phyloP scores from a whole-genome alignment of 768 basidiomycete genomes.

The Leucosporidium yakuticum region DNA sequence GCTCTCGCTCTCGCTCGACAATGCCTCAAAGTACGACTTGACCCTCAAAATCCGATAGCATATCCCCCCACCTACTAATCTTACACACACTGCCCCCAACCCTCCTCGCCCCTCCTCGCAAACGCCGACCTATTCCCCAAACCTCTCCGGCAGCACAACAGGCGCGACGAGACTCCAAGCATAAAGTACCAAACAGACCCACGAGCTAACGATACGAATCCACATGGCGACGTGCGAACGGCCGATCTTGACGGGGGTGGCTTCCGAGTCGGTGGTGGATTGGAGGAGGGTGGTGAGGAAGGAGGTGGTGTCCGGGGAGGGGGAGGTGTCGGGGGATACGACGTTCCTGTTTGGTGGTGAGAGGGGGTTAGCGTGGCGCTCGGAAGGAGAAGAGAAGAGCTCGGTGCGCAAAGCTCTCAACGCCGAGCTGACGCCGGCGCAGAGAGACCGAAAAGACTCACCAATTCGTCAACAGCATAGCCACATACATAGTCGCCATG shows the following conservation, averaged over 20 bases:
- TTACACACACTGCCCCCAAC: too few species aligned
- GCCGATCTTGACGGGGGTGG: conserved; percentile 70
- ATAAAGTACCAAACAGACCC: conserved; percentile 78
- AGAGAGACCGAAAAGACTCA: conserved; percentile 45
- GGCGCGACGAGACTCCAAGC: conserved; percentile 85
- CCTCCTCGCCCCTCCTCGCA: not conserved
- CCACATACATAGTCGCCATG: conserved; percentile 95
- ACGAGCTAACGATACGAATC: conserved; percentile 95
- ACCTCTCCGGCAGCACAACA: conserved; percentile 84
- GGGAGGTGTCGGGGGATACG: conserved; percentile 32
- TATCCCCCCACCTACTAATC: too few species aligned
- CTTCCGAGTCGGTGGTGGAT: conserved; percentile 13
- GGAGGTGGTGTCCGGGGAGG: not conserved
- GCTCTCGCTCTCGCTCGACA: too few species aligned
- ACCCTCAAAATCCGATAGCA: too few species aligned
- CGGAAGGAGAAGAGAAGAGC: not conserved
- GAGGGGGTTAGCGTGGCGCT: not conserved
- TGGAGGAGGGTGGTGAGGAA: conserved; percentile 30
- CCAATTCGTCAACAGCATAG: conserved; percentile 96
- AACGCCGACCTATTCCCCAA: conserved; percentile 13
- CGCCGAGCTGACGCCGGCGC: too few species aligned
- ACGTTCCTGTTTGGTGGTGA: conserved; percentile 40
- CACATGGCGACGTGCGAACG: conserved; percentile 97
- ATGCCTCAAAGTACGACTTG: too few species aligned
- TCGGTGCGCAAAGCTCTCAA: too few species aligned